A percentile compares a stretch with the other conserved stretches of the same genome.
These are phyloP conservation scores for Neoscytalidium dimidiatum DNA, from an alignment of 2,329 filamentous ascomycete species.

Conservation along the genomic window DNA sequence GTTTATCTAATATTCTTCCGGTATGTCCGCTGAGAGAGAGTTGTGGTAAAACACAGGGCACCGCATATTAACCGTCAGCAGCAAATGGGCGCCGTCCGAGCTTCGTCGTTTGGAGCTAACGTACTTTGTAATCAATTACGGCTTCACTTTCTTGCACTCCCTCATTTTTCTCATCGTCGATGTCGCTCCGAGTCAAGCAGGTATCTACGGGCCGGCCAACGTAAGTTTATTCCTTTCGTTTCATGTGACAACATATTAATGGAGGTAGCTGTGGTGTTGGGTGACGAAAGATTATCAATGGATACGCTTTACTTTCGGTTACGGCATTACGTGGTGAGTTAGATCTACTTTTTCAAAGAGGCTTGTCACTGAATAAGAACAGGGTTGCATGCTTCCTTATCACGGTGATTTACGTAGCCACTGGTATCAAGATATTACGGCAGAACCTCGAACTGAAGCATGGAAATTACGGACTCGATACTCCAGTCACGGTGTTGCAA, in stretches of 20 bases:
- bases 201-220: constrained; percentile 72
- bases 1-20: constrained; percentile 82
- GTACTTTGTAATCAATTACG: constrained; percentile 72
- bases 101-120: constrained; percentile 69
- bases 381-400: constrained; percentile 53
- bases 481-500: constrained; percentile 5
- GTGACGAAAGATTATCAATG: constrained; percentile 66
- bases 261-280: constrained; percentile 74
- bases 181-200: constrained; percentile 48
- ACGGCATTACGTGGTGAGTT: constrained; percentile 66
- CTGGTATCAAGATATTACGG: constrained; percentile 66
- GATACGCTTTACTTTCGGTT: constrained; percentile 73
- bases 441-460: constrained; percentile 58
- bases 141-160: constrained; percentile 69
- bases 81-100: constrained; percentile 65
- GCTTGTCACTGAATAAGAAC: not conserved
- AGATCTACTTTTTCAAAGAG: not conserved
- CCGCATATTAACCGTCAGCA: not conserved
- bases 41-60: no score
- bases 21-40: constrained; percentile 54
- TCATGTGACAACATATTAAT: not conserved
- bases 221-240: constrained; percentile 36
- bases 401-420: constrained; percentile 65
- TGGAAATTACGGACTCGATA: constrained; percentile 24
- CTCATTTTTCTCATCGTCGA: constrained; percentile 67